Evolutionary conservation across 1,284 basidiomycete species (phyloP), one percentile per base, ranked within the genome.

Genomic region (Naganishia sp.): DNA sequence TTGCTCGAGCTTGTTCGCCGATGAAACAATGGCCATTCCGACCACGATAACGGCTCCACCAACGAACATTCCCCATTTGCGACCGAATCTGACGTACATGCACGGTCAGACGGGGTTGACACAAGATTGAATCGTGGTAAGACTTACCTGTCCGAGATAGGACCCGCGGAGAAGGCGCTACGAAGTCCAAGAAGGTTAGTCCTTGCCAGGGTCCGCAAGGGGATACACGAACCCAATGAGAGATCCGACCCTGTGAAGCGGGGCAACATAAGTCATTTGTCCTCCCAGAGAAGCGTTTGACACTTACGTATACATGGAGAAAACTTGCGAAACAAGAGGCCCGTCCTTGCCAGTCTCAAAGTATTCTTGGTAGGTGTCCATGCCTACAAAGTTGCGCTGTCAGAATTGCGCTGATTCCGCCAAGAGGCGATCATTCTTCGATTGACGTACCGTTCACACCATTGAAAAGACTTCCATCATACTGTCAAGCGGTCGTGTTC

Each of bases 11-110:
- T 64, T 57, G 53, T 73, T 68, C 48, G 76, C 71, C 31, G 75
- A 71, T 0, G 75, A 70, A 48, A 75, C 71, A 23, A 81, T 67
- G 45, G 79, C 55, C 28, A 75, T 75, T n/a, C 78, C 78, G 59
- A 74, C 49, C 63, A 84, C 81, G 65, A 84, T 82, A 18, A 82
- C 49, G 10, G 52, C 44, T 13, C 71, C 70, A 28, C 84, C 84
- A 39, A 78, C 67, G 65, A 82, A 82, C 84, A 86, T 86, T 64
- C 83, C 84, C 28, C 81, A 82, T 25, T 84, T 80, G 56, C 84
- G 82, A 23, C 85, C 85, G 59, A 82, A 80, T 33, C 77, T 75
- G 36, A 7, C 4, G 36, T 13, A 73, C 85, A 84, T 23, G 79
- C 55, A 28, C 23, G 44, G 25, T 23, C n/a, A 16, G 28, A 42